Evolutionary conservation across 75 land plant genomes (phyloP), one percentile per base, ranked within the genome.

Genomic region (Cupressus sempervirens): DNA sequence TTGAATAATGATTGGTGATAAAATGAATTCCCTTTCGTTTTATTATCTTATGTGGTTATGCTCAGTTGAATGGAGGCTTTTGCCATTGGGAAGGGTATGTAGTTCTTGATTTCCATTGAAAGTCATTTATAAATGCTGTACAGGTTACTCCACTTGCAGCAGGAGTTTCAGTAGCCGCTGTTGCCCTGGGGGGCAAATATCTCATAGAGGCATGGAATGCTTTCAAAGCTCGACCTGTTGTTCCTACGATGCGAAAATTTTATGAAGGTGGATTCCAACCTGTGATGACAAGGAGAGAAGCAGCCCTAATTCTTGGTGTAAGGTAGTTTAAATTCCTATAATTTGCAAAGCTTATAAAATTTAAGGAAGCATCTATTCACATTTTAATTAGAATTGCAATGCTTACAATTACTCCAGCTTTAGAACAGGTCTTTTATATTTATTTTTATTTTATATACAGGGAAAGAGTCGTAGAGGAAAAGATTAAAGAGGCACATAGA

Each of bases 241-340:
- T 90, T 26, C 96, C 98, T 34, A 89, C 93, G 16, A 86, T 91
- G 46, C 94, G 99, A 7, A 94, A 90, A 87, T 97, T 96, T 80
- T 97, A 97, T 83, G 92, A 93, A 53, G 99, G 99, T 30, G 99
- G 99, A 4, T 97, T 97, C 70, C 92, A 97, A 87, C 90, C 90
- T 11, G 88, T 80, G 20, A 97, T 97, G 99, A 97, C 95, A 36
- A 90, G 95, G 73, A 90, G 99, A 84, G 99, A 97, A 89, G 99
- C 99, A 32, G 98, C 99, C 65, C 87, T 94, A 32, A 96, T 96
- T 70, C 94, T 97, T 82, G 99, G 99, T n/a, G 88, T 97, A 80
- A 92, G 98, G 92, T 93, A 90, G 58, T 30, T 36, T 68, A 26
- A 79, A 79, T 79, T 45, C 23, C 32, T 45, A 40, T 43, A 45